These are phyloP conservation scores for Acanthamoeba polyphaga DNA, from an alignment of 208 protist genomes.

Conservation along the genomic window DNA sequence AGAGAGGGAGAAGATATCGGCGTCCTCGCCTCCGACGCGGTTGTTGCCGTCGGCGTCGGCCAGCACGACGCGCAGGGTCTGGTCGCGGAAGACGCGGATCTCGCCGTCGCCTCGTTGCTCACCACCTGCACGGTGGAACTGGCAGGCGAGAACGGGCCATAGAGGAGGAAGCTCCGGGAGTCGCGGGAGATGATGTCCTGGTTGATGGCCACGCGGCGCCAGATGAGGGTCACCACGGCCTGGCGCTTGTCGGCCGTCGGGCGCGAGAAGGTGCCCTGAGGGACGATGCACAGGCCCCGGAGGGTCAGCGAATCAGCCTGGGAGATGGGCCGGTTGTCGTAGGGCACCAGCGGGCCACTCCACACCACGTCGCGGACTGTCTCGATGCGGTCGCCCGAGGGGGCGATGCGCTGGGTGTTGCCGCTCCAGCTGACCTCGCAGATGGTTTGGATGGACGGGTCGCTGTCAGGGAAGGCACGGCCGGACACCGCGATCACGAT, in stretches of 20 bases:
- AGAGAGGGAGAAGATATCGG: conserved; percentile 11
- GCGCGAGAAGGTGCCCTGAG: not conserved
- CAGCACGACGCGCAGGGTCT: not conserved
- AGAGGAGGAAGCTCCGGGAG: conserved; percentile 35
- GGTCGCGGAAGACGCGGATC: conserved; percentile 21
- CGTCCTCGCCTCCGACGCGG: conserved; percentile 35
- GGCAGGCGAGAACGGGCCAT: not conserved
- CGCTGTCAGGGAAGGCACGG: too few relatives aligned
- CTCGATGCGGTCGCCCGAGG: conserved; percentile 18
- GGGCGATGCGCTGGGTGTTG: not conserved
- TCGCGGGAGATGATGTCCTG: not conserved
- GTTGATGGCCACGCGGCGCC: not conserved
- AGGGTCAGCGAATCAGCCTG: conserved; percentile 22
- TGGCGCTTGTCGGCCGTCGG: conserved; percentile 7
- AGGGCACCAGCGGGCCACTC: conserved; percentile 5
- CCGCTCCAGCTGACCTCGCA: conserved; percentile 28
- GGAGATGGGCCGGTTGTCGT: conserved; percentile 23
- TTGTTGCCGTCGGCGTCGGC: conserved; percentile 2
- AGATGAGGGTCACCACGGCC: conserved; percentile 23
- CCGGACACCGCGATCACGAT: not conserved
- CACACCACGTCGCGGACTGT: conserved; percentile 27
- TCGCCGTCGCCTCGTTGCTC: not conserved
- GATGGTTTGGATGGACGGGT: too few relatives aligned
- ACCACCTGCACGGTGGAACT: conserved; percentile 42
- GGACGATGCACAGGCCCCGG: conserved; percentile 30